Evolutionary conservation across 192 early-diverging fungal genomes (phyloP), one percentile per base, ranked within the genome.

Genomic region (Linnemannia elongata): DNA sequence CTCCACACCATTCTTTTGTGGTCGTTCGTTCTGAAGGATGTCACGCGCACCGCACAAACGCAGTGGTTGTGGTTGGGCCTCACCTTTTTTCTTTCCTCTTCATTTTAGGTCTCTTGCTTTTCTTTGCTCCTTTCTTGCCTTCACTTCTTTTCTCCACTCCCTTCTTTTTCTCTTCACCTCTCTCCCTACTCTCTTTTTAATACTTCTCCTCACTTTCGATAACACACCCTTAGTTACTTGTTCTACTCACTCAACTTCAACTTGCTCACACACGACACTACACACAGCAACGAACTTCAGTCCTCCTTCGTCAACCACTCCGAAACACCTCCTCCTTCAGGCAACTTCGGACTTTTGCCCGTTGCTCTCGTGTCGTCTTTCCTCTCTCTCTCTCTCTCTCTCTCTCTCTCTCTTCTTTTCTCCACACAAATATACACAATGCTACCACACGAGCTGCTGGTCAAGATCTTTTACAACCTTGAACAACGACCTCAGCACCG

Each of bases 401-500:
- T 12, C n/a, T n/a, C n/a, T n/a, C n/a, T n/a, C n/a, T n/a, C n/a
- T n/a, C n/a, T n/a, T n/a, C n/a, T n/a, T 15, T 54, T 66, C 36
- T 38, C 30, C 39, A 18, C 36, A 41, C 33, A 33, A 2, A 17
- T 24, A 54, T 36, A 42, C 45, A 12, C 10, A 44, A 22, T 69
- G 35, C 49, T 85, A 12, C 84, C 84, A 18, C 84, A 87, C 52
- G 84, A 87, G 63, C 74, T 87, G 1, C 76, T 87, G 1, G 84
- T 87, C 45, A 81, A 81, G 44, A 80, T 87, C 30, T 87, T 87
- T 74, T 80, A 81, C 55, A 81, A 77, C 35, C 76, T 81, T 22
- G 84, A 81, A 45, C 35, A 80, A 33, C 70, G 79, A 60, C 84
- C 84, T 5, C 84, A 81, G 6, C 79, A 87, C 78, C 83, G 82